These are phyloP conservation scores for Eucalyptus curtisii DNA, from an alignment of 345 rosid genomes.

Conservation along the genomic window DNA sequence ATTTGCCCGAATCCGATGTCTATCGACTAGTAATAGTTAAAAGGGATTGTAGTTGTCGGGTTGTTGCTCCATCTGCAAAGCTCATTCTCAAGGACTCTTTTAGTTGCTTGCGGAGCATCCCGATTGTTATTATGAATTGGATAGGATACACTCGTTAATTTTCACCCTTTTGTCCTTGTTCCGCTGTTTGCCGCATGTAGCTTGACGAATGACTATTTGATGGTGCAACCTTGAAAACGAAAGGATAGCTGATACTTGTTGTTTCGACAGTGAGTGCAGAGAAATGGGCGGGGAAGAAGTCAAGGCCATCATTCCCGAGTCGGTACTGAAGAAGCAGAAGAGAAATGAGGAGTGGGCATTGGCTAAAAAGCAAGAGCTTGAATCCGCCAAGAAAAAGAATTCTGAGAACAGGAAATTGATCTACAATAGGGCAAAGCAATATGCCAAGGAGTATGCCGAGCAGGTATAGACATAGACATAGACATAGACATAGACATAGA, in stretches of 20 bases:
- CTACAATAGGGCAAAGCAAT: slow-evolving; percentile 35
- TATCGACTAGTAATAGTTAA: background rate
- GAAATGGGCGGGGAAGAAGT: slow-evolving; percentile 38
- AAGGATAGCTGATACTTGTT: background rate
- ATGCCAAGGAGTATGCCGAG: slow-evolving; percentile 32
- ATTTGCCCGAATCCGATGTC: background rate
- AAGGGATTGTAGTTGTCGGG: background rate
- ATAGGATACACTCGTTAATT: background rate
- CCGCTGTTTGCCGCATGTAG: background rate
- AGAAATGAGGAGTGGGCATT: slow-evolving; percentile 52
- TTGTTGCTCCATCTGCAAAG: background rate
- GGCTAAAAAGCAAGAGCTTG: slow-evolving; percentile 29
- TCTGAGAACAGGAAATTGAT: slow-evolving; percentile 40
- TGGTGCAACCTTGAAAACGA: background rate
- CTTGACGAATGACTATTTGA: background rate
- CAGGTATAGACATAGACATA: slow-evolving; percentile 10
- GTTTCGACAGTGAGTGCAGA: background rate
- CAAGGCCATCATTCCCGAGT: slow-evolving; percentile 43
- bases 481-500: background rate
- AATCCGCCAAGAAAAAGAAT: slow-evolving; percentile 22
- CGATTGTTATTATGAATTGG: background rate
- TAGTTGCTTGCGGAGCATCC: background rate
- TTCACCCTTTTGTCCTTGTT: background rate
- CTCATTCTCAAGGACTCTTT: background rate
- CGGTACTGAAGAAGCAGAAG: slow-evolving; percentile 66